phyloP scores from a whole-genome alignment of 768 basidiomycete species.

The Xerocomellus amylosporus region DNA sequence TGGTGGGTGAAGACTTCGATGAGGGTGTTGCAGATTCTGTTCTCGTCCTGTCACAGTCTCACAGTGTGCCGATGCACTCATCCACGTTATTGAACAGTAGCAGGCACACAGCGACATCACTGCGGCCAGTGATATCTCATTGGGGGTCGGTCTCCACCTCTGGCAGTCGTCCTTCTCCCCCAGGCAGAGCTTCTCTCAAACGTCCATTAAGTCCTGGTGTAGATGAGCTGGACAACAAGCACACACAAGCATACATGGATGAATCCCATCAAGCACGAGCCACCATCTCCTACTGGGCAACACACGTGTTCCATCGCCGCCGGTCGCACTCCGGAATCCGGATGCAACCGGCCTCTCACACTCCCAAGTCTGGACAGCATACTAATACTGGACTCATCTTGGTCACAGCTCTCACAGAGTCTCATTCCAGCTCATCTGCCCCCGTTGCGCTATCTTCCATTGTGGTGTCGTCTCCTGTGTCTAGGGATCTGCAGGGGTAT shows the following conservation, averaged over 20 bases:
- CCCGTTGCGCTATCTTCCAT: conserved; percentile 68
- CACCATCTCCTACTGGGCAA: conserved; percentile 51
- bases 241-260: conserved; percentile 63
- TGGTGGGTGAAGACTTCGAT: conserved; percentile 91
- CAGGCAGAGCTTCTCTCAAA: conserved; percentile 52
- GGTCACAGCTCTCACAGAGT: no score
- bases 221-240: conserved; percentile 62
- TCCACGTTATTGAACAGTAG: conserved; percentile 59
- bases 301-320: conserved; percentile 57
- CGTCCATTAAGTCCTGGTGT: conserved; percentile 65
- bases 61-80: conserved; percentile 40
- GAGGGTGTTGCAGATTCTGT: conserved; percentile 87
- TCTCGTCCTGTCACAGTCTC: conserved; percentile 60
- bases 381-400: conserved; percentile 20
- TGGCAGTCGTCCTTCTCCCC: conserved; percentile 62
- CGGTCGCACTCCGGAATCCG: conserved; percentile 74
- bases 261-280: conserved; percentile 49
- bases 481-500: no score
- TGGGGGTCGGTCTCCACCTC: conserved; percentile 68
- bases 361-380: conserved; percentile 60
- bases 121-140: conserved; percentile 47
- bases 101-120: conserved; percentile 48
- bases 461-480: conserved; percentile 61
- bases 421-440: no score
- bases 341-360: conserved; percentile 64